Evolutionary conservation across 805 yeast species (phyloP), one percentile per base, ranked within the genome.

Genomic region (Candida incommunis): DNA sequence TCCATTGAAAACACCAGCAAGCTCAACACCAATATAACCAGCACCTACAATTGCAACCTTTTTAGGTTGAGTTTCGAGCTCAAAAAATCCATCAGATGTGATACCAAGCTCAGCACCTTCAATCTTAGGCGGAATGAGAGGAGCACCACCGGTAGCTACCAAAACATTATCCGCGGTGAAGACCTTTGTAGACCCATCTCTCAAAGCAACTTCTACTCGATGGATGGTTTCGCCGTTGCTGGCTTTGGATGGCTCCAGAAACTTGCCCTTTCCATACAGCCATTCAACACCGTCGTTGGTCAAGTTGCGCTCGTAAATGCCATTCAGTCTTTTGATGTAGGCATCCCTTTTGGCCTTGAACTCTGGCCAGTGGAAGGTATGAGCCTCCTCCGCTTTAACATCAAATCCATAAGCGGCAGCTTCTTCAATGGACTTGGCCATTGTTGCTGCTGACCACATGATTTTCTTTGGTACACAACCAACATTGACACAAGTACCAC

Each of bases 391-490:
- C 21, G 73, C 66, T 46, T 74, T 76, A 41, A 76, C 77, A 45
- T 67, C 72, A 52, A 92, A 80, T 0, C 96, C 95, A 60, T 90
- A 92, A 50, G 82, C 85, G 52, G 74, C 68, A 49, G 95, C 94
- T 42, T 84, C 80, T 40, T 70, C 66, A 49, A 82, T 68, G 58
- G 78, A 80, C 50, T 75, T 74, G 18, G 96, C 96, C 62, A 85
- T 65, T 55, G 88, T 96, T 24, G 92, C 79, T 9, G 96, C 96
- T 55, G 88, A 81, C 98, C 98, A 92, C 96, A 92, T 88, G 41
- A 92, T 86, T 63, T 92, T 92, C 71, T 92, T 92, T 42, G 99
- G 99, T 42, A 92, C 98, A 72, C 99, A 92, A 20, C 99, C 99
- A 40, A 90, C 97, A 62, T 92, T 92, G 50, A 92, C 99, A 74